A percentile compares a stretch with the other conserved stretches of the same genome.
Conservation (phyloP, 768 basidiomycete species). For the Erythrobasidium yunnanense region DNA sequence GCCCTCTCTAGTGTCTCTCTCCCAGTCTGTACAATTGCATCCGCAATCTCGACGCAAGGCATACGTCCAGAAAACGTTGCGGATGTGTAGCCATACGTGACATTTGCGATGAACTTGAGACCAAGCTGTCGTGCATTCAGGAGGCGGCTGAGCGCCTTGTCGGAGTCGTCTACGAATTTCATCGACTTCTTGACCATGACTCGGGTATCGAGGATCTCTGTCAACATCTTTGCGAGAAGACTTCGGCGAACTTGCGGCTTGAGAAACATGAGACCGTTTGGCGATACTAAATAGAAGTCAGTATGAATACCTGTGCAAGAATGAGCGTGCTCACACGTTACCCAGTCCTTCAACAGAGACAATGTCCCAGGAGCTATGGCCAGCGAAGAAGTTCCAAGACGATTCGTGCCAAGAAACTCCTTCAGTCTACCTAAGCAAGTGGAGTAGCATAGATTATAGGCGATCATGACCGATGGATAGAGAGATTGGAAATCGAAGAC, state of each 20-base stretch:
- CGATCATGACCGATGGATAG: constrained; percentile 97
- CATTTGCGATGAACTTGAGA: constrained; percentile 85
- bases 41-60: constrained; percentile 96
- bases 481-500: constrained; percentile 94
- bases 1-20: constrained; percentile 92
- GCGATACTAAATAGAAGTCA: constrained; percentile 55
- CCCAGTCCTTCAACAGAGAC: constrained; percentile 59
- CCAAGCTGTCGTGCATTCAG: constrained; percentile 85
- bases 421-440: constrained; percentile 81
- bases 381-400: constrained; percentile 69
- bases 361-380: constrained; percentile 58
- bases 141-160: constrained; percentile 51
- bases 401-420: constrained; percentile 77
- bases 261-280: constrained; percentile 90
- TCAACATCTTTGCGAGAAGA: constrained; percentile 78
- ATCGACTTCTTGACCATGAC: constrained; percentile 98
- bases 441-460: constrained; percentile 87
- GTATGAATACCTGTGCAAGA: too few species aligned
- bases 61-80: constrained; percentile 92
- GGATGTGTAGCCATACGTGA: constrained; percentile 79
- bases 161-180: constrained; percentile 62
- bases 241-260: constrained; percentile 74
- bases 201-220: constrained; percentile 80
- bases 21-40: constrained; percentile 93
- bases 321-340: constrained; percentile 48